A percentile compares a stretch with the other conserved stretches of the same genome.
phyloP scores from a whole-genome alignment of 148 eudicot species.

The Rhododendron vialii region DNA sequence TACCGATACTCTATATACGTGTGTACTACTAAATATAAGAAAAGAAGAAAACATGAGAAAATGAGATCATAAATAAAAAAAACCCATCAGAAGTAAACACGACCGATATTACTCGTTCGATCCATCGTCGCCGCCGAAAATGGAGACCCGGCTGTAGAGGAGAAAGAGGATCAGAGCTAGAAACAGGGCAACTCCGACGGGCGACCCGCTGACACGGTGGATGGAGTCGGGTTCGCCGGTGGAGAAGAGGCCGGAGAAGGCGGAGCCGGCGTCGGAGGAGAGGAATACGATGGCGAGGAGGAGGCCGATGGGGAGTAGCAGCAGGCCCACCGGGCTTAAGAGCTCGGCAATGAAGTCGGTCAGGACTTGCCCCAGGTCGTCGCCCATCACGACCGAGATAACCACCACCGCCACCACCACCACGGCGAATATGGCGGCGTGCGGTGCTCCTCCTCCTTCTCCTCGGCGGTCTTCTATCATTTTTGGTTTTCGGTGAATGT shows the following conservation, averaged over 20 bases:
- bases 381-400: conserved; percentile 42
- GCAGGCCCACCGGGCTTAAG: conserved; percentile 63
- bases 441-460: conserved; percentile 42
- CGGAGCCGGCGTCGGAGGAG: conserved; percentile 55
- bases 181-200: conserved; percentile 68
- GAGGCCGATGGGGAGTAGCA: conserved; percentile 64
- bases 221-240: conserved; percentile 69
- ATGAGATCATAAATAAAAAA: neutral
- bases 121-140: conserved; percentile 91
- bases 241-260: conserved; percentile 45
- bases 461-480: conserved; percentile 56
- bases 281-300: conserved; percentile 67
- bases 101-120: conserved; percentile 34
- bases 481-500: neutral
- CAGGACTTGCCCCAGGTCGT: conserved; percentile 68
- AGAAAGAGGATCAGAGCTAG: conserved; percentile 53
- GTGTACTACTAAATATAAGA: neutral
- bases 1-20: neutral
- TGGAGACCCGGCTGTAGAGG: conserved; percentile 55
- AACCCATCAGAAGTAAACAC: neutral
- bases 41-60: neutral
- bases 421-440: conserved; percentile 60
- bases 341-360: conserved; percentile 60
- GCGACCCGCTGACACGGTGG: conserved; percentile 80
- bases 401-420: conserved; percentile 50